Conservation (phyloP, 176 grass and related monocot genomes). For the Eremochloa ophiuroides region DNA sequence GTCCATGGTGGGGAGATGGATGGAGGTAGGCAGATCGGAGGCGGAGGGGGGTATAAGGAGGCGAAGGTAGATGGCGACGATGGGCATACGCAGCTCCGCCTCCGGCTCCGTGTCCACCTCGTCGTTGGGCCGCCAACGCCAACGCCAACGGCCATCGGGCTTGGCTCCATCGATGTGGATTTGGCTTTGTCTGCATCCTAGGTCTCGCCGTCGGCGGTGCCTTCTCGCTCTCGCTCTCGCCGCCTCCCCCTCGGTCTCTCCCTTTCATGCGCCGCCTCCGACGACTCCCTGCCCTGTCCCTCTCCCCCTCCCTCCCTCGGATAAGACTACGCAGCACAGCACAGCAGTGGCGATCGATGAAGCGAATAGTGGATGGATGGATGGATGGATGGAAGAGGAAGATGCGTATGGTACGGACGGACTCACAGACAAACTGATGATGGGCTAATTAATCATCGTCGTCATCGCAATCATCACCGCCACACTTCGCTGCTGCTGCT, state of each 20-base stretch:
- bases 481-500: neutral
- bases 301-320: neutral
- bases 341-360: neutral
- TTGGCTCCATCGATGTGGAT: conserved; percentile 12
- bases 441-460: neutral
- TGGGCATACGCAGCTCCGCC: neutral
- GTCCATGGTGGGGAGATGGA: neutral
- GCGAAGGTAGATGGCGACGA: neutral
- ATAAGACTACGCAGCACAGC: neutral
- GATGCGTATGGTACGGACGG: neutral
- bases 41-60: conserved; percentile 21
- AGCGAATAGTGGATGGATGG: neutral
- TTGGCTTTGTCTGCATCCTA: conserved; percentile 18
- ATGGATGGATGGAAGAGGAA: neutral
- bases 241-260: neutral
- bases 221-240: neutral
- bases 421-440: too few relatives aligned
- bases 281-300: neutral
- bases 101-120: neutral
- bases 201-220: conserved; percentile 24
- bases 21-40: neutral
- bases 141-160: conserved; percentile 26
- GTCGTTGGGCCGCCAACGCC: neutral
- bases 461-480: neutral
- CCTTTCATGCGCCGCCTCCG: neutral